Evolutionary conservation across 208 protist species (phyloP).

Genomic region (Leishmania braziliensis): DNA sequence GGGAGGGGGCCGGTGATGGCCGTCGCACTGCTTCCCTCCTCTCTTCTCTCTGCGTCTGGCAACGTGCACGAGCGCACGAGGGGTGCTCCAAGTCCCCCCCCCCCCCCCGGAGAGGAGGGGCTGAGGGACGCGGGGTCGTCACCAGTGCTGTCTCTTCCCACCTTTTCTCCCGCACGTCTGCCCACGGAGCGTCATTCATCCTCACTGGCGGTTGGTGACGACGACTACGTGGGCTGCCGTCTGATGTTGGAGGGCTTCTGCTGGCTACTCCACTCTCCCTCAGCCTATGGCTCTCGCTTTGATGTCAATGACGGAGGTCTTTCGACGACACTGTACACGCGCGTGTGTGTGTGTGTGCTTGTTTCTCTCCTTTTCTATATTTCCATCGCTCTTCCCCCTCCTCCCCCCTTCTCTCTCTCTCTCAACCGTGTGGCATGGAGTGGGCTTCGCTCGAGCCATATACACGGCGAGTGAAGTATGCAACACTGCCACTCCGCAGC

Average conservation of each 20-base stretch:
- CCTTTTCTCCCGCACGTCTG: not conserved
- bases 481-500: too few species aligned
- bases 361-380: not conserved
- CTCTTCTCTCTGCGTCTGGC: not conserved
- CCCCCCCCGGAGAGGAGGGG: not conserved
- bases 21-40: not conserved
- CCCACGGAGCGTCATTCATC: not conserved
- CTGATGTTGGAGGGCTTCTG: not conserved
- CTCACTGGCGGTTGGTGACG: not conserved
- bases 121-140: not conserved
- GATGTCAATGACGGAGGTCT: not conserved
- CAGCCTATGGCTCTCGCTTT: not conserved
- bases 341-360: not conserved
- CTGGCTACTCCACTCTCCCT: not conserved
- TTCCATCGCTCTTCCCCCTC: slow-evolving; percentile 11
- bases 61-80: not conserved
- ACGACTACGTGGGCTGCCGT: not conserved
- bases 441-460: too few species aligned
- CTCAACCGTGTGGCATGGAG: not conserved
- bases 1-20: not conserved
- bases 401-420: not conserved
- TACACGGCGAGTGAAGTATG: not conserved
- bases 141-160: not conserved
- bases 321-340: not conserved
- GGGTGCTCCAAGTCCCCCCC: not conserved